A percentile compares a stretch with the other conserved stretches of the same genome.
phyloP scores from a whole-genome alignment of 768 basidiomycete genomes.

The Chalciporus piperatus region DNA sequence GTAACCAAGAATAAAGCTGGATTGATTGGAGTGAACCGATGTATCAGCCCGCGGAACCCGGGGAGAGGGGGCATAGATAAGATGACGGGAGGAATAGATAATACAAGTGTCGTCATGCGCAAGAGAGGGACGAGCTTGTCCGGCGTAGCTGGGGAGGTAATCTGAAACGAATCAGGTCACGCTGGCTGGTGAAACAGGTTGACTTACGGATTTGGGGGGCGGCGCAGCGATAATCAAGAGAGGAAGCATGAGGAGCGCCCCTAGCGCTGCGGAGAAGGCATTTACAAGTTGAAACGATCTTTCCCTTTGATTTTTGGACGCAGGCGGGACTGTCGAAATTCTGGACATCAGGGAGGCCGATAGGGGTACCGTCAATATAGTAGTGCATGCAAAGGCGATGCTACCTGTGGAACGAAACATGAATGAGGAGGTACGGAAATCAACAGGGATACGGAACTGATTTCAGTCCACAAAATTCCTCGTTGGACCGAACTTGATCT shows the following conservation, averaged over 20 bases:
- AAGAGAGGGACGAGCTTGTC: constrained; percentile 33
- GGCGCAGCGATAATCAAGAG: constrained; percentile 52
- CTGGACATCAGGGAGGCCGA: constrained; percentile 56
- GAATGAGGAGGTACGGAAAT: constrained; percentile 2
- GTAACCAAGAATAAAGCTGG: constrained; percentile 45
- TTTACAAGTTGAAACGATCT: constrained; percentile 62
- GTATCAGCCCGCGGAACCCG: constrained; percentile 39
- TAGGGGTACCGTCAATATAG: constrained; percentile 61
- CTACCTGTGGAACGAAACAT: constrained; percentile 39
- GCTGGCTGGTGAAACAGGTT: constrained; percentile 22
- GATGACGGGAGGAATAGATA: constrained; percentile 58
- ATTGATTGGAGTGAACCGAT: constrained; percentile 40
- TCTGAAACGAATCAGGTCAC: constrained; percentile 10
- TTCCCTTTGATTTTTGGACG: constrained; percentile 42
- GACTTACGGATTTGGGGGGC: constrained; percentile 40
- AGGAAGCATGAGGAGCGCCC: constrained; percentile 52
- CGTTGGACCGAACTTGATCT: constrained; percentile 37
- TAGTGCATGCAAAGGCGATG: constrained; percentile 62
- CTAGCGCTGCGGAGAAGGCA: constrained; percentile 45
- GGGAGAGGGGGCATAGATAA: constrained; percentile 54
- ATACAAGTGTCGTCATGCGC: constrained; percentile 49
- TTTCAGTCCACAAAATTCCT: constrained; percentile 60
- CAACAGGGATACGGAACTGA: constrained; percentile 44
- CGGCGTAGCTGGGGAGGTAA: constrained; percentile 5
- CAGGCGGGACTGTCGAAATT: constrained; percentile 1